Conservation (phyloP, 306 rosid genomes). For the Sphenostylis stenocarpa region DNA sequence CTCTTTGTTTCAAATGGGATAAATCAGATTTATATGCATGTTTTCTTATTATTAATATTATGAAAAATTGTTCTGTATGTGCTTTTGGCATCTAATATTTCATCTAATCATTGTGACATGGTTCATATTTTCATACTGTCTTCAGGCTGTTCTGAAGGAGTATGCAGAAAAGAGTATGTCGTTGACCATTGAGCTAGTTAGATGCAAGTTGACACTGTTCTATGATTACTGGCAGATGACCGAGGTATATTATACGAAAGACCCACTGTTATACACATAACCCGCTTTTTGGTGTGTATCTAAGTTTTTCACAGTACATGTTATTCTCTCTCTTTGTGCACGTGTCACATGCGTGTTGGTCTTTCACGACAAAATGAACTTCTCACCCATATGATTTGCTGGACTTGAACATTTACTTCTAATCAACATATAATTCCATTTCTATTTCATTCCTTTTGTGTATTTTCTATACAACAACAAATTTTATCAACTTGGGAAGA, state of each 20-base stretch:
- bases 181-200: slow-evolving; percentile 71
- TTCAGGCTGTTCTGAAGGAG: slow-evolving; percentile 67
- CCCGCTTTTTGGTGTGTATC: background rate
- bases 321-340: background rate
- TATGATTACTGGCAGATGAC: slow-evolving; percentile 92
- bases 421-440: slow-evolving; percentile 2
- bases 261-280: slow-evolving; percentile 3
- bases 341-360: background rate
- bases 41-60: background rate
- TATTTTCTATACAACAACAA: background rate
- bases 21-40: background rate
- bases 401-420: background rate
- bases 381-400: background rate
- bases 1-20: slow-evolving; percentile 23
- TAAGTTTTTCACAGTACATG: slow-evolving; percentile 1
- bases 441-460: slow-evolving; percentile 11
- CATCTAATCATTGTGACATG: slow-evolving; percentile 17
- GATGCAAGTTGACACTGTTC: slow-evolving; percentile 83
- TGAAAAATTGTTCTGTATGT: slow-evolving; percentile 1
- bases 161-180: slow-evolving; percentile 37
- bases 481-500: slow-evolving; percentile 9
- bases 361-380: background rate
- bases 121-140: slow-evolving; percentile 23
- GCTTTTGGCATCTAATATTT: slow-evolving; percentile 8
- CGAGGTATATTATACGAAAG: slow-evolving; percentile 64